Evolutionary conservation across 768 basidiomycete species (phyloP).

Genomic region (Boletus rubescentipes): DNA sequence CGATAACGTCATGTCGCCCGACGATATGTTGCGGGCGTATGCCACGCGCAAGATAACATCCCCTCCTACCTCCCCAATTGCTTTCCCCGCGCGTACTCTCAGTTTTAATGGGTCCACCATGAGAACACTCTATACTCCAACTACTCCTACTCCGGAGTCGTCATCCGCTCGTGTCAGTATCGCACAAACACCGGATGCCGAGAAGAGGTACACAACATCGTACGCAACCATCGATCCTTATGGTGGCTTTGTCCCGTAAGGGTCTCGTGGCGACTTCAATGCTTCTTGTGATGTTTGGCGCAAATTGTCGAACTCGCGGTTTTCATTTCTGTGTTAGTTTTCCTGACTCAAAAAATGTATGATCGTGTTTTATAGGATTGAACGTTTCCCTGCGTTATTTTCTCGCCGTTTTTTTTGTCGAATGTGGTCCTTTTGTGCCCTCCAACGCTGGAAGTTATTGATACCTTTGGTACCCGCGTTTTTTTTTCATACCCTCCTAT

Average conservation of each 20-base stretch:
- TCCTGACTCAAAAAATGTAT: slow-evolving; percentile 13
- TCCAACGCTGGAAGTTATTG: slow-evolving; percentile 10
- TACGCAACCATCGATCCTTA: slow-evolving; percentile 30
- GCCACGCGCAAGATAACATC: slow-evolving; percentile 46
- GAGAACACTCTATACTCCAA: slow-evolving; percentile 31
- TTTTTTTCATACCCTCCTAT: slow-evolving; percentile 20
- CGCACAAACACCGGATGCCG: slow-evolving; percentile 8
- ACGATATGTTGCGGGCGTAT: slow-evolving; percentile 76
- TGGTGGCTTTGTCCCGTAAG: slow-evolving; percentile 12
- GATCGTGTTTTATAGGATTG: slow-evolving; percentile 10
- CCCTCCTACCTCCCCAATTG: slow-evolving; percentile 32
- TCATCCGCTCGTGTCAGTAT: slow-evolving; percentile 8
- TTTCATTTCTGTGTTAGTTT: not conserved
- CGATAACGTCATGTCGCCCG: slow-evolving; percentile 53
- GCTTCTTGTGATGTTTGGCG: not conserved
- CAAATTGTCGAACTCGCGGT: not conserved
- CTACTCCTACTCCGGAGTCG: slow-evolving; percentile 12
- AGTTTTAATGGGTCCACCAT: slow-evolving; percentile 26
- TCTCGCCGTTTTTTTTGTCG: not conserved
- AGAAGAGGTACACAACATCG: slow-evolving; percentile 26
- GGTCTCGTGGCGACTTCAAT: not conserved
- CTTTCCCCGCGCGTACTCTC: slow-evolving; percentile 29
- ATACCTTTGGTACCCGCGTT: slow-evolving; percentile 20
- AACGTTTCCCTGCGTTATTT: not conserved
- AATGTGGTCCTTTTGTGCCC: not conserved